Evolutionary conservation across 495 filamentous ascomycete species (phyloP).

Genomic region (Paragyromitra xinjiangensis): DNA sequence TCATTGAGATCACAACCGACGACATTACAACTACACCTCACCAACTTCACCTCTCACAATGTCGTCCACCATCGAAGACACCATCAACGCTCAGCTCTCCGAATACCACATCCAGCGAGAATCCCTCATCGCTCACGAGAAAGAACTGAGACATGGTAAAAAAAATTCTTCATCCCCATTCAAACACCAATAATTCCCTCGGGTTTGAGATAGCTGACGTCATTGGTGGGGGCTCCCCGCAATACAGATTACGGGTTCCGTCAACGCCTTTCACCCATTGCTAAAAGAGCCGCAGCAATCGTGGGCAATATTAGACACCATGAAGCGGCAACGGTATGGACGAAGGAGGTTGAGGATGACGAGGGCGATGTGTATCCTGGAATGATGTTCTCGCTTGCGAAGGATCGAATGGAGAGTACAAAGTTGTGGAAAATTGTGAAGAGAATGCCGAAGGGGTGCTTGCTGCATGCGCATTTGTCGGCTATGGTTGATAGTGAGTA

Average conservation of each 20-base stretch:
- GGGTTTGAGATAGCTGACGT: conserved; percentile 41
- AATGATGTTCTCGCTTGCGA: conserved; percentile 87
- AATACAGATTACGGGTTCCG: conserved; percentile 69
- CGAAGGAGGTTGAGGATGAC: conserved; percentile 71
- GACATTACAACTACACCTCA: conserved; percentile 2
- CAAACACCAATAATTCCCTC: conserved; percentile 23
- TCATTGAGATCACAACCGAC: conserved; percentile 2
- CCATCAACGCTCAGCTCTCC: conserved; percentile 40
- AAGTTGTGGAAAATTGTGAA: conserved; percentile 85
- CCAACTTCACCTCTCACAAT: conserved; percentile 14
- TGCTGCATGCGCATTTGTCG: conserved; percentile 88
- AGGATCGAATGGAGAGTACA: conserved; percentile 79
- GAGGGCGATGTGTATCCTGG: conserved; percentile 75
- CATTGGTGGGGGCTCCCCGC: conserved; percentile 7
- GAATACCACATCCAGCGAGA: conserved; percentile 79
- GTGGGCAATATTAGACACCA: conserved; percentile 78
- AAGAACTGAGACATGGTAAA: conserved; percentile 79
- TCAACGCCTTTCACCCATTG: conserved; percentile 75
- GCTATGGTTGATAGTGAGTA: conserved; percentile 78
- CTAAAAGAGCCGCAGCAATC: conserved; percentile 77
- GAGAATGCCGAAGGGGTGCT: conserved; percentile 87
- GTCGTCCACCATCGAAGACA: conserved; percentile 30
- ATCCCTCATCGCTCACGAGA: conserved; percentile 79
- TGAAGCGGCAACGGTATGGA: conserved; percentile 78
- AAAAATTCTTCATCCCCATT: not conserved